phyloP scores from a whole-genome alignment of 352 stramenopile genomes.

The Globisporangium paddicum region DNA sequence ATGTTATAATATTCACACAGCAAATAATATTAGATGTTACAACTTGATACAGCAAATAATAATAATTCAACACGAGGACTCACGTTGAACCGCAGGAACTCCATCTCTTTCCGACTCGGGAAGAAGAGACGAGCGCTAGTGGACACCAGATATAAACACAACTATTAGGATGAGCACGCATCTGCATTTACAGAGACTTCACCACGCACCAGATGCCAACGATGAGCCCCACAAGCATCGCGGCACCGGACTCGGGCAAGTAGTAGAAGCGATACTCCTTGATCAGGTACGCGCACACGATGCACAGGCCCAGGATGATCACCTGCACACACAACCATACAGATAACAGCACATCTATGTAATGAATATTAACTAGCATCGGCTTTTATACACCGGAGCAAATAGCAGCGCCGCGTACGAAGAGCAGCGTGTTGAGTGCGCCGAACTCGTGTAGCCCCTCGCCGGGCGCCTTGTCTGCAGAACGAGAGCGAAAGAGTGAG shows the following conservation, averaged over 20 bases:
- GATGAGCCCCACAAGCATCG: constrained; percentile 89
- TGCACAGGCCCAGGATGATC: constrained; percentile 86
- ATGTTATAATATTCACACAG: too few species aligned
- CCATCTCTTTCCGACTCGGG: constrained; percentile 82
- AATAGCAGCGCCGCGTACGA: constrained; percentile 36
- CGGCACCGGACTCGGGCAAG: constrained; percentile 85
- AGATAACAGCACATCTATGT: neutral
- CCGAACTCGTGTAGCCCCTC: constrained; percentile 82
- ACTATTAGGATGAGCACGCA: neutral
- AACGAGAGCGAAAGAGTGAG: neutral
- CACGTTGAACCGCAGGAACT: constrained; percentile 88
- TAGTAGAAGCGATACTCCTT: constrained; percentile 90
- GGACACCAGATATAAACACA: neutral
- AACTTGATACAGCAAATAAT: too few species aligned
- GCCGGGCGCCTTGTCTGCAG: constrained; percentile 53
- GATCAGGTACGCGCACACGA: constrained; percentile 89
- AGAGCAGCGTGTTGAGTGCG: constrained; percentile 84
- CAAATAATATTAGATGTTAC: too few species aligned
- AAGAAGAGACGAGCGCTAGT: constrained; percentile 77
- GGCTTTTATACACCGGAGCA: neutral
- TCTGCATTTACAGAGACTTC: too few species aligned
- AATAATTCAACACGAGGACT: too few species aligned
- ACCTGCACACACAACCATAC: constrained; percentile 27
- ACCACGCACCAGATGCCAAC: constrained; percentile 63
- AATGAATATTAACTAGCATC: neutral